A percentile compares a stretch with the other conserved stretches of the same genome.
phyloP scores from a whole-genome alignment of 2,329 filamentous ascomycete species.

The Pestalotiopsis sp. region DNA sequence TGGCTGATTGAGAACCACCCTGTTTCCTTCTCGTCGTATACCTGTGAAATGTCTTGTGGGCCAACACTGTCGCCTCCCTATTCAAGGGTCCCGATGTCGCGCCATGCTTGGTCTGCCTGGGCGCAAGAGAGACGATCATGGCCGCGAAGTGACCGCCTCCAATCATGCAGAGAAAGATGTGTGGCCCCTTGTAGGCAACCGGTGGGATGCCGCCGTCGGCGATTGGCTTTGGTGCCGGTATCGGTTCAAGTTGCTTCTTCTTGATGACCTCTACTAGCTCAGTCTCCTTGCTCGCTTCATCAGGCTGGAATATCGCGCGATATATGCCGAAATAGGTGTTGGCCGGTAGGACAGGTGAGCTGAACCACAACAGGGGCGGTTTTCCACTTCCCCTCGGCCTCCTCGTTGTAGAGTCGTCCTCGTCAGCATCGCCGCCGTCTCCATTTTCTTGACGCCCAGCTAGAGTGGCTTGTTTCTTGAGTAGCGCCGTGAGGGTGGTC shows the following conservation, averaged over 20 bases:
- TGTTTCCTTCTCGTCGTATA: slow-evolving; percentile 97
- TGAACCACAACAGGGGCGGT: slow-evolving; percentile 83
- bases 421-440: slow-evolving; percentile 52
- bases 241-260: slow-evolving; percentile 76
- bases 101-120: slow-evolving; percentile 72
- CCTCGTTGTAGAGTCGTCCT: slow-evolving; percentile 47
- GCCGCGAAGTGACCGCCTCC: slow-evolving; percentile 96
- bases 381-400: slow-evolving; percentile 62
- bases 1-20: slow-evolving; percentile 91
- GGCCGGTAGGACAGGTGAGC: slow-evolving; percentile 71
- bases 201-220: slow-evolving; percentile 61
- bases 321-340: slow-evolving; percentile 88
- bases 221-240: slow-evolving; percentile 51
- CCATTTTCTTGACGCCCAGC: slow-evolving; percentile 52
- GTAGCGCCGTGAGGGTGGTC: slow-evolving; percentile 71
- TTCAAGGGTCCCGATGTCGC: slow-evolving; percentile 69
- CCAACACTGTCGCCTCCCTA: slow-evolving; percentile 82
- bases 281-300: slow-evolving; percentile 67
- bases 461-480: slow-evolving; percentile 83
- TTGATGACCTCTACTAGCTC: slow-evolving; percentile 69
- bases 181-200: slow-evolving; percentile 68
- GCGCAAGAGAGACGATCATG: slow-evolving; percentile 89
- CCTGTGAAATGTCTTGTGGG: slow-evolving; percentile 96
- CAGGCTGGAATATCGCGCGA: slow-evolving; percentile 73
- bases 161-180: slow-evolving; percentile 98